These are phyloP conservation scores for Pisolithus orientalis DNA, from an alignment of 768 basidiomycete genomes.

Conservation along the genomic window DNA sequence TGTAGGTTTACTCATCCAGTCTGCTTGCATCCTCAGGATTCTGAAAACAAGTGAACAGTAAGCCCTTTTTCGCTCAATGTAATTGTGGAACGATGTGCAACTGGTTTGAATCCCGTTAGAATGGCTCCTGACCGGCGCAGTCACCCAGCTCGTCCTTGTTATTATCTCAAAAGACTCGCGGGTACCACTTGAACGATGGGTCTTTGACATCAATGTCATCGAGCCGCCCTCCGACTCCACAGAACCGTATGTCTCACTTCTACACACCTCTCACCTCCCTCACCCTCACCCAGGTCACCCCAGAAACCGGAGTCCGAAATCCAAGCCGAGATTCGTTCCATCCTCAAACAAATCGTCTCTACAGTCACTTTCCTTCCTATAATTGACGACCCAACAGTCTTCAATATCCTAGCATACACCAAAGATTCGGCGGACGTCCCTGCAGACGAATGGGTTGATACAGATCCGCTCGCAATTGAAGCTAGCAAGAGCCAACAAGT, in stretches of 20 bases:
- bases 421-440: conserved; percentile 89
- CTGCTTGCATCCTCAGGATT: conserved; percentile 48
- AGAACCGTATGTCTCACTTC: conserved; percentile 38
- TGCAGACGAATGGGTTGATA: conserved; percentile 92
- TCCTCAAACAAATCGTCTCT: conserved; percentile 96
- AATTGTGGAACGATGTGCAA: neutral
- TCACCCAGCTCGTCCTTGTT: conserved; percentile 90
- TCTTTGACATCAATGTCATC: conserved; percentile 89
- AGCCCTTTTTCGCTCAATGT: conserved; percentile 21
- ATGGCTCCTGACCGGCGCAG: conserved; percentile 89
- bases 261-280: conserved; percentile 3
- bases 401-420: conserved; percentile 97
- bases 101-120: conserved; percentile 39
- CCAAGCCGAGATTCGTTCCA: conserved; percentile 94
- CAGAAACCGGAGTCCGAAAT: conserved; percentile 83
- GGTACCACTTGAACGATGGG: conserved; percentile 93
- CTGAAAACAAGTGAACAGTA: conserved; percentile 89
- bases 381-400: conserved; percentile 90
- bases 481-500: conserved; percentile 90
- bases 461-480: conserved; percentile 88
- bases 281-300: conserved; percentile 33
- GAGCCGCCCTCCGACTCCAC: conserved; percentile 48
- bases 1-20: neutral
- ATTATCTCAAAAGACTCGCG: conserved; percentile 95
- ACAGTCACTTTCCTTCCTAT: conserved; percentile 96